These are phyloP conservation scores for Larix kaempferi DNA, from an alignment of 75 land plant genomes.

Conservation along the genomic window DNA sequence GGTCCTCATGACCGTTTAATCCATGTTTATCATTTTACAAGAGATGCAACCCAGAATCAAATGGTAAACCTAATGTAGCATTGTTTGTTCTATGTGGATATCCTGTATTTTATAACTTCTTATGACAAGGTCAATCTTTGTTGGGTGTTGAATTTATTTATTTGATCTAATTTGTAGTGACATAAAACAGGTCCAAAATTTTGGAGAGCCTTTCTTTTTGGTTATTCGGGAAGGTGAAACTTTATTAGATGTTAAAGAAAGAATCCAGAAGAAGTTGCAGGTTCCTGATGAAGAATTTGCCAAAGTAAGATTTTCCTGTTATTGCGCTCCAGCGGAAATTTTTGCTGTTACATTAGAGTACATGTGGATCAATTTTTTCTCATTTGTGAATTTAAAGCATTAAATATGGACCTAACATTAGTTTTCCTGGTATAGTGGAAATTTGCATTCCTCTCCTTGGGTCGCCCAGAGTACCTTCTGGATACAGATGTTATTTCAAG, in stretches of 20 bases:
- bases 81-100: not conserved
- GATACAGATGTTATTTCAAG: constrained; percentile 40
- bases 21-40: constrained; percentile 90
- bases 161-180: not conserved
- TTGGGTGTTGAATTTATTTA: not conserved
- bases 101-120: not conserved
- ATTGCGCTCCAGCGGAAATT: not conserved
- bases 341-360: not conserved
- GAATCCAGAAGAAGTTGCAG: constrained; percentile 84
- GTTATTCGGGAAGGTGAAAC: constrained; percentile 88
- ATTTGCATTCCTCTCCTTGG: constrained; percentile 49
- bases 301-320: constrained; percentile 50
- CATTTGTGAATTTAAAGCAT: not conserved
- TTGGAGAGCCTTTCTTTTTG: constrained; percentile 98
- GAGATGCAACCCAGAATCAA: constrained; percentile 77
- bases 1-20: constrained; percentile 87
- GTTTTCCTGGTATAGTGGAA: constrained; percentile 33
- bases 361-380: not conserved
- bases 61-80: constrained; percentile 36
- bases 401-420: not conserved
- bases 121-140: not conserved
- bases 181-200: constrained; percentile 81
- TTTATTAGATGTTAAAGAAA: constrained; percentile 74
- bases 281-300: constrained; percentile 95
- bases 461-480: constrained; percentile 45